Base-by-base conservation (phyloP, 108 stramenopile species). In the Cyclotella choctawhatcheeana region DNA sequence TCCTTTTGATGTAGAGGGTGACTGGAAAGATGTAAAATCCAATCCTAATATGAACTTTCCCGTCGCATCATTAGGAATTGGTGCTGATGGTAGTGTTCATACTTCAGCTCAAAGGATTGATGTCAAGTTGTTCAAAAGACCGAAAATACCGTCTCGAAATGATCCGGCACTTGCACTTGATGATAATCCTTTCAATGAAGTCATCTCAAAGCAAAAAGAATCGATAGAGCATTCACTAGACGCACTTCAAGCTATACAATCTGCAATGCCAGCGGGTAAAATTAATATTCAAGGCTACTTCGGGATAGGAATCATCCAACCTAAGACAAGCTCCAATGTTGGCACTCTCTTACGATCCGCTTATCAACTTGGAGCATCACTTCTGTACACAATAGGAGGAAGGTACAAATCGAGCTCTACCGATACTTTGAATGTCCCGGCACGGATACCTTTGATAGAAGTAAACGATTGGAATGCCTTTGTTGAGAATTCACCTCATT, bases 391-490 rank as follows among this genome's bases (percentile, higher is more conserved):
- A 31, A 72, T 84, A 20, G 83, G 79, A 61, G 67, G 58, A 48
- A 77, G 83, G 17, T 84, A 79, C 63, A 76, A 69, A 54, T 17
- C 63, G 6, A 33, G 24, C 29, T 53, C 73, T 0, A 52, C 73
- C 17, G 82, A 83, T 45, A 83, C 82, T 3, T 34, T 79, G 13
- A 69, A 75, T 31, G 77, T 74, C 0, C 77, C 77, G 0, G 58
- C 72, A 3, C 54, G 82, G 10, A 64, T 83, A 13, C 82, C 82
- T 8, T 22, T 83, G 30, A 43, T 83, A 30, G 73, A 79, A 58
- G 47, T 79, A 5, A 58, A 74, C 40, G 77, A 83, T 65, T 83
- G 77, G 77, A 74, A 69, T 31, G 60, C 67, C 27, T 83, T 83
- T 53, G 67, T 50, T 2, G 54, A 74, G 35, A 63, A 32, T 24